A percentile compares a stretch with the other conserved stretches of the same genome.
Conservation (phyloP, 75 land plant genomes). For the Cryptomeria japonica region DNA sequence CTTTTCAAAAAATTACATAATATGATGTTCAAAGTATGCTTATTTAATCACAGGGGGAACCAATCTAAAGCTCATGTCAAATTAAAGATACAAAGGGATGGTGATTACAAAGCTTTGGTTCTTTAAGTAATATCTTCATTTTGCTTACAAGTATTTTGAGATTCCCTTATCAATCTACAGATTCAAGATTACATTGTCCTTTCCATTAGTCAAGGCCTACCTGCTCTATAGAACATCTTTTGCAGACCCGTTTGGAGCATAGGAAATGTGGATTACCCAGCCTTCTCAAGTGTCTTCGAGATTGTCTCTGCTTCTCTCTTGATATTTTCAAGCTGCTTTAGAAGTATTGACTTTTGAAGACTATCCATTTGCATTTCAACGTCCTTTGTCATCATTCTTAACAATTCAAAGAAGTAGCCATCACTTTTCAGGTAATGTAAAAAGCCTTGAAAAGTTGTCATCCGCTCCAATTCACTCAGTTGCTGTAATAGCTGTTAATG, state of each 20-base stretch:
- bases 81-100: background rate
- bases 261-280: background rate
- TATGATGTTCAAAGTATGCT: background rate
- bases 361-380: conserved; percentile 34
- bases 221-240: background rate
- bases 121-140: background rate
- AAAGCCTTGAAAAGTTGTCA: conserved; percentile 19
- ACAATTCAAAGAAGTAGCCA: conserved; percentile 38
- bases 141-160: background rate
- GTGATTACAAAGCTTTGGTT: background rate
- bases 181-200: background rate
- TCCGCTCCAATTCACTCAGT: conserved; percentile 13
- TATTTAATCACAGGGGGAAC: background rate
- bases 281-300: conserved; percentile 21
- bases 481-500: conserved; percentile 36
- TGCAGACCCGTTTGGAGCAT: background rate
- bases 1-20: too few species aligned
- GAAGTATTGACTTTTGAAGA: conserved; percentile 23
- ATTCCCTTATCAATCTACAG: background rate
- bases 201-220: background rate
- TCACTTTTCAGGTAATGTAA: conserved; percentile 19
- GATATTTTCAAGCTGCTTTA: conserved; percentile 32
- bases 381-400: conserved; percentile 31
- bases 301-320: conserved; percentile 35
- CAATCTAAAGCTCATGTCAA: background rate